A percentile compares a stretch with the other conserved stretches of the same genome.
Evolutionary conservation across 2,329 filamentous ascomycete species (phyloP).

Genomic region (Fusarium multiceps): DNA sequence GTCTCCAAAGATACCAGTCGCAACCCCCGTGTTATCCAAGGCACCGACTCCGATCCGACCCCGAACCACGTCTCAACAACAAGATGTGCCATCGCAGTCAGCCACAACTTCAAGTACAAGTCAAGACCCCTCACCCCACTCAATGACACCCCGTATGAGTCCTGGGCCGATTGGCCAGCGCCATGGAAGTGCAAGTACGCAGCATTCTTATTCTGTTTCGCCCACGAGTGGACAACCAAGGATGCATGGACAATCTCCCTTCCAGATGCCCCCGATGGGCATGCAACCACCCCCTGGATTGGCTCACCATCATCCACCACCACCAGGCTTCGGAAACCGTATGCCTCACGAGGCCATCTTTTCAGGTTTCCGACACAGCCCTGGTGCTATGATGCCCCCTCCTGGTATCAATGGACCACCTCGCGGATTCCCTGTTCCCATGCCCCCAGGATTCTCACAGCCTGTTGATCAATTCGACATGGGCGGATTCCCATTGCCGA

Average conservation of each 20-base stretch:
- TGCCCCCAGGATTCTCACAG: slow-evolving; percentile 53
- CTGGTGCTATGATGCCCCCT: slow-evolving; percentile 61
- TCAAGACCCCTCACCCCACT: slow-evolving; percentile 69
- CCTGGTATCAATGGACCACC: slow-evolving; percentile 61
- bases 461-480: slow-evolving; percentile 49
- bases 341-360: slow-evolving; percentile 66
- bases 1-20: slow-evolving; percentile 83
- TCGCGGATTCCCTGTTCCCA: slow-evolving; percentile 56
- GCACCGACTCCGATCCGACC: slow-evolving; percentile 81
- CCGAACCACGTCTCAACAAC: slow-evolving; percentile 83
- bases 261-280: slow-evolving; percentile 65
- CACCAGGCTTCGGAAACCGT: slow-evolving; percentile 66
- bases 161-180: slow-evolving; percentile 72
- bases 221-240: slow-evolving; percentile 59
- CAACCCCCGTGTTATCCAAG: slow-evolving; percentile 85
- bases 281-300: slow-evolving; percentile 61
- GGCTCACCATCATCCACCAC: slow-evolving; percentile 52
- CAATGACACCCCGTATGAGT: slow-evolving; percentile 73
- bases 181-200: slow-evolving; percentile 67
- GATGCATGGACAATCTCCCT: slow-evolving; percentile 57
- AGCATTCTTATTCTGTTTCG: slow-evolving; percentile 62
- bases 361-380: slow-evolving; percentile 59
- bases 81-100: slow-evolving; percentile 75
- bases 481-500: slow-evolving; percentile 49
- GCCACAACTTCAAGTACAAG: slow-evolving; percentile 58